Evolutionary conservation across 1,284 basidiomycete species (phyloP).

Genomic region (Sanghuangporus sanghuang): DNA sequence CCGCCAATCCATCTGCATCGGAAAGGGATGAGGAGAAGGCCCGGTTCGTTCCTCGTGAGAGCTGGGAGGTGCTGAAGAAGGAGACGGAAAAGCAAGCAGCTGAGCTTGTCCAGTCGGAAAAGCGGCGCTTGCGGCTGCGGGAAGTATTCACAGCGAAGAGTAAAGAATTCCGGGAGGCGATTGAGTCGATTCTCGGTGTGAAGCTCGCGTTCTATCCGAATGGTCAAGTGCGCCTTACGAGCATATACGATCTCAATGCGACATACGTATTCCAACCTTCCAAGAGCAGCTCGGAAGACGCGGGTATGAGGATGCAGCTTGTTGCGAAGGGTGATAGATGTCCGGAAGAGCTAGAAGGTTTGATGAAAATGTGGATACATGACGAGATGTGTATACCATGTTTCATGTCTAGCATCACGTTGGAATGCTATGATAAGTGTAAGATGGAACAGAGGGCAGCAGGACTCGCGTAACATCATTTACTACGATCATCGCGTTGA

Average conservation of each 20-base stretch:
- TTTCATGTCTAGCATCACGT: constrained; percentile 68
- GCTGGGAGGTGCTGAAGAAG: constrained; percentile 57
- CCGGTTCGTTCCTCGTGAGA: constrained; percentile 56
- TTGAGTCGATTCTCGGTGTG: constrained; percentile 76
- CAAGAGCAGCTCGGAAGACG: constrained; percentile 21
- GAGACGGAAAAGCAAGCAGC: constrained; percentile 61
- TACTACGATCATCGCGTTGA: not conserved
- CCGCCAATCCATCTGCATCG: constrained; percentile 1
- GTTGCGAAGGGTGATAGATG: constrained; percentile 64
- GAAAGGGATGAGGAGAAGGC: constrained; percentile 12
- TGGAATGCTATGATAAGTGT: constrained; percentile 61
- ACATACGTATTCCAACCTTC: constrained; percentile 69
- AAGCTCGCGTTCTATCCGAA: constrained; percentile 83
- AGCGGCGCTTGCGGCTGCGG: constrained; percentile 65
- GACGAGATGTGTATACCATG: constrained; percentile 70
- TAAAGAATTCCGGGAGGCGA: constrained; percentile 76
- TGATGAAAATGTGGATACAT: constrained; percentile 71
- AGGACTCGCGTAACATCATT: not conserved
- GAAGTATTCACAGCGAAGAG: constrained; percentile 74
- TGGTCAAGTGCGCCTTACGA: constrained; percentile 78
- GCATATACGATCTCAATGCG: constrained; percentile 68
- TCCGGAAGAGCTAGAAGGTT: constrained; percentile 57
- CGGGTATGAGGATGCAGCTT: constrained; percentile 59
- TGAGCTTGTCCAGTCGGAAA: constrained; percentile 66
- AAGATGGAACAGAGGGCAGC: constrained; percentile 3